These are phyloP conservation scores for Fusarium palustre DNA, from an alignment of 2,329 filamentous ascomycete genomes.

Conservation along the genomic window DNA sequence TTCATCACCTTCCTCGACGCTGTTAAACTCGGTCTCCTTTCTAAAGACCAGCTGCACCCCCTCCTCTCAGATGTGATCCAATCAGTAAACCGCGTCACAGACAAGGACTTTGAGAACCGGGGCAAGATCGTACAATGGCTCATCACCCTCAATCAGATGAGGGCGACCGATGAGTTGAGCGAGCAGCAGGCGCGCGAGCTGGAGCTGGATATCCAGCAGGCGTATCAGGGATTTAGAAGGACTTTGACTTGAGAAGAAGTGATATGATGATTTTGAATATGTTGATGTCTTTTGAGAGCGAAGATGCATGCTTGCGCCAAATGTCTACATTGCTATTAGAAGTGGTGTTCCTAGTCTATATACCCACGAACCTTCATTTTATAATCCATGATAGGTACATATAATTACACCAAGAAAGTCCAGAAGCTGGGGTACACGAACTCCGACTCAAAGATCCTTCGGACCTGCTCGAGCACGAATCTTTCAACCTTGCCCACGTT, in stretches of 20 bases:
- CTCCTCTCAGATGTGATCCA: slow-evolving; percentile 96
- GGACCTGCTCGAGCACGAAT: slow-evolving; percentile 95
- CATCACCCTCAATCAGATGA: slow-evolving; percentile 97
- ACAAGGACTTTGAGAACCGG: slow-evolving; percentile 92
- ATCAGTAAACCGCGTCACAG: slow-evolving; percentile 95
- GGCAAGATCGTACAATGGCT: slow-evolving; percentile 99
- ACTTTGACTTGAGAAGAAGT: slow-evolving; percentile 67
- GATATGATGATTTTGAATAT: slow-evolving; percentile 1
- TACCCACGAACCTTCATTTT: slow-evolving; percentile 34
- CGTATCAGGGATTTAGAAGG: slow-evolving; percentile 92
- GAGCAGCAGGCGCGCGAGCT: slow-evolving; percentile 90
- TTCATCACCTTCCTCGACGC: slow-evolving; percentile 99
- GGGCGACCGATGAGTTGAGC: slow-evolving; percentile 88
- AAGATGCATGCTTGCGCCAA: slow-evolving; percentile 28
- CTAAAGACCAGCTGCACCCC: slow-evolving; percentile 96
- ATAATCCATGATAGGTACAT: slow-evolving; percentile 1
- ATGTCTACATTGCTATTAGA: slow-evolving; percentile 11
- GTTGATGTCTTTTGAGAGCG: slow-evolving; percentile 16
- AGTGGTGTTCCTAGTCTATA: slow-evolving; percentile 32
- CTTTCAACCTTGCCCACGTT: slow-evolving; percentile 99
- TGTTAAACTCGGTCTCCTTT: slow-evolving; percentile 88
- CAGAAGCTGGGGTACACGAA: slow-evolving; percentile 99
- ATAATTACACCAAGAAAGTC: slow-evolving; percentile 85
- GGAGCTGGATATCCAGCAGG: slow-evolving; percentile 92
- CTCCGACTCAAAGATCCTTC: slow-evolving; percentile 97